phyloP scores from a whole-genome alignment of 2,329 filamentous ascomycete genomes.

The Epichloe baconii region DNA sequence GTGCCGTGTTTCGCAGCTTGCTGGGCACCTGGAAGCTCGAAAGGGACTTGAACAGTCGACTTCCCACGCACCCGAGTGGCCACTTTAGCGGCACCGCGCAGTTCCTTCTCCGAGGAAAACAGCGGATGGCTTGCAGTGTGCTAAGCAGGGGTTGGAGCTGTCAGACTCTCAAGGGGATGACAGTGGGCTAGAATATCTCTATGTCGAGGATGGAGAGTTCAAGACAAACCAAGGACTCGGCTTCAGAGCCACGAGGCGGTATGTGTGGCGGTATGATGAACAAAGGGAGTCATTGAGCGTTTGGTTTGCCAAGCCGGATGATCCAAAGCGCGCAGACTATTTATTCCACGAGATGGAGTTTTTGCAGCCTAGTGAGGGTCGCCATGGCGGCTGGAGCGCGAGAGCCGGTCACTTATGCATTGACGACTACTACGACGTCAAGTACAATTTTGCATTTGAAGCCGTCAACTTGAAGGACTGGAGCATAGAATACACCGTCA shows the following conservation, averaged over 20 bases:
- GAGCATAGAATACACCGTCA: constrained; percentile 51
- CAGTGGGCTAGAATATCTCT: constrained; percentile 48
- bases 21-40: constrained; percentile 57
- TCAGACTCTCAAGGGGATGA: constrained; percentile 14
- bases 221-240: constrained; percentile 39
- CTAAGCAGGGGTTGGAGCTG: constrained; percentile 6
- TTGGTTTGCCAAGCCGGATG: constrained; percentile 59
- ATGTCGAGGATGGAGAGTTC: constrained; percentile 55
- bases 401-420: constrained; percentile 57
- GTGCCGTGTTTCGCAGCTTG: constrained; percentile 57
- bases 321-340: constrained; percentile 51
- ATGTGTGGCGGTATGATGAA: constrained; percentile 60
- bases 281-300: constrained; percentile 47
- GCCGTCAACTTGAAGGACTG: constrained; percentile 45
- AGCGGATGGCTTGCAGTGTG: constrained; percentile 30
- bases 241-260: constrained; percentile 51
- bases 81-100: constrained; percentile 50
- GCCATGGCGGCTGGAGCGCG: constrained; percentile 43
- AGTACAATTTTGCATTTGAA: constrained; percentile 52
- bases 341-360: constrained; percentile 67
- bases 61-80: constrained; percentile 48
- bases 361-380: constrained; percentile 19
- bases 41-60: constrained; percentile 38
- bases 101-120: constrained; percentile 53
- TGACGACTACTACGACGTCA: constrained; percentile 57